Base-by-base conservation (phyloP, 768 basidiomycete genomes). In the Myochromella boudieri region DNA sequence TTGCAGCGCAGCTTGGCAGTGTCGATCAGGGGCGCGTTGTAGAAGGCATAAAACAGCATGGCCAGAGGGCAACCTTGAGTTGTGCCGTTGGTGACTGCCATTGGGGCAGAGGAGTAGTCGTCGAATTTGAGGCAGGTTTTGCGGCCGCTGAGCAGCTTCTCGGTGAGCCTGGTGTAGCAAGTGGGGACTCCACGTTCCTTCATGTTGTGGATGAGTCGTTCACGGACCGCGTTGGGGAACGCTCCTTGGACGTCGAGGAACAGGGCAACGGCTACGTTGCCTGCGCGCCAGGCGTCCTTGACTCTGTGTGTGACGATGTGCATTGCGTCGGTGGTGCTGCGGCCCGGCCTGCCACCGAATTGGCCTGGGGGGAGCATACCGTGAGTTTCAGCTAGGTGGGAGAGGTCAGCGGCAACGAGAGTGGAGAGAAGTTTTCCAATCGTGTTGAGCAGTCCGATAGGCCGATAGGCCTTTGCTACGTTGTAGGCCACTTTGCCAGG, bases 181-280 rank as follows among this genome's bases (percentile, higher is more conserved):
- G 37, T 27, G 2, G 71, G 65, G 0, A 71, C 57, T 0, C 66
- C 14, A 0, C 53, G 20, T 43, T 54, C 58, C n/a, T 50, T 43
- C 43, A 75, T 47, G 39, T 70, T 64, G 46, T 69, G 64, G 0
- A 66, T 27, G 0, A 75, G 64, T 0, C 51, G 18, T 1, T 63
- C 61, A 0, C 52, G 61, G 7, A 64, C 66, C 0, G 63, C 64
- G 47, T 66, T 75, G 0, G 69, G 74, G 52, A 74, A 77, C 1
- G 74, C 71, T 0, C 66, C 74, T 54, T 73, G 58, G 0, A 77
- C 63, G 47, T 78, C 72, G 1, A 75, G 61, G 55, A 70, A 75
- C 0, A 75, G 64, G 0, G 63, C 55, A 0, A 63, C 63, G 0
- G 55, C 69, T 0, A 75, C 74, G 14, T 69, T 61, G 0, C 52